phyloP scores from a whole-genome alignment of 1,284 basidiomycete genomes.

The Rhodotorula sp. region DNA sequence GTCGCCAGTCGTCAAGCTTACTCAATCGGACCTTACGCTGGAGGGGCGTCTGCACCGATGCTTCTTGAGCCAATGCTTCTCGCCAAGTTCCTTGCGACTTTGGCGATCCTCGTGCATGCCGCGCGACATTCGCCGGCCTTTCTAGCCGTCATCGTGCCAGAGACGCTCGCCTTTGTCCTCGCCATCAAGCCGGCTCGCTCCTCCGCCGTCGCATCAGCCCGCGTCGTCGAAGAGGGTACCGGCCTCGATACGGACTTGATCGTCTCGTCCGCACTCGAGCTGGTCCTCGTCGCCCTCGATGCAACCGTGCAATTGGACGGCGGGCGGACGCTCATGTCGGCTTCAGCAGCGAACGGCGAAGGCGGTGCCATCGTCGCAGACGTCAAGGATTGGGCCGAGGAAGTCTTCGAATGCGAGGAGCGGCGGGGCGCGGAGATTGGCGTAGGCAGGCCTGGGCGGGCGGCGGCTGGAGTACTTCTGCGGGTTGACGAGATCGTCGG shows the following conservation, averaged over 20 bases:
- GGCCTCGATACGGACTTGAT: constrained; percentile 46
- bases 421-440: constrained; percentile 57
- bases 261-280: constrained; percentile 68
- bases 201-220: constrained; percentile 45
- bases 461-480: constrained; percentile 73
- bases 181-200: constrained; percentile 57
- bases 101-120: constrained; percentile 77
- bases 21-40: constrained; percentile 54
- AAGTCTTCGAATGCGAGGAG: constrained; percentile 65
- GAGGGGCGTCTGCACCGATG: constrained; percentile 58
- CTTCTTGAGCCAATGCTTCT: constrained; percentile 73
- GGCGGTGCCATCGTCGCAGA: constrained; percentile 64
- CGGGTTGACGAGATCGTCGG: constrained; percentile 73
- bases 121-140: constrained; percentile 74
- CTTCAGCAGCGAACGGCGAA: constrained; percentile 52
- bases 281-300: constrained; percentile 73
- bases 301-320: constrained; percentile 69
- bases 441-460: constrained; percentile 64
- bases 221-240: constrained; percentile 1
- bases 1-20: constrained; percentile 50
- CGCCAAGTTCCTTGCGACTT: constrained; percentile 68
- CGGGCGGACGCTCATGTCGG: constrained; percentile 70
- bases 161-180: constrained; percentile 74
- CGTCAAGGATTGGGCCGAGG: constrained; percentile 73
- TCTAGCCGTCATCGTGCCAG: constrained; percentile 73